Base-by-base conservation (phyloP, 2,329 filamentous ascomycete species). In the Colletotrichum agaves region DNA sequence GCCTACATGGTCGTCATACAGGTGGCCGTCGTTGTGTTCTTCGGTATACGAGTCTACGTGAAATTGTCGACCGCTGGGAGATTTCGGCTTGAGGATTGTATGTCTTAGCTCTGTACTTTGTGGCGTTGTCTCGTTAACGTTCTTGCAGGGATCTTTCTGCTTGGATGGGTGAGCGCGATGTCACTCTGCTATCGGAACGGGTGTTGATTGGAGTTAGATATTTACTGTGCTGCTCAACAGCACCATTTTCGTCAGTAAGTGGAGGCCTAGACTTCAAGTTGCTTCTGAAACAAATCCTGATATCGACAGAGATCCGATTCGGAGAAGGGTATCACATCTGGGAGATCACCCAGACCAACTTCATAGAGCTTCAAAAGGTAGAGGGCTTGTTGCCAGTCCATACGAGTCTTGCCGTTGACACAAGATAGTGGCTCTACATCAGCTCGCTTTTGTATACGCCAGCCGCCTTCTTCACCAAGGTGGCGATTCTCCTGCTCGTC, bases 401-500 rank as follows among this genome's bases (percentile, higher is more conserved):
- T 7, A 2, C 19, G 27, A 37, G n/a, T 21, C 3, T n/a, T 12
- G 4, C 12, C 23, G 37, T 41, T 63, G 15, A 67, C 19, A 43
- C 19, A 5, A 46, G 33, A 23, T 44, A 73, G 74, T 73, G 73
- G 74, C 60, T 75, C 12, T 74, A 77, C 37, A 71, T 71, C 43
- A 69, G 73, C 60, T 71, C 72, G 5, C 60, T 77, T 17, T n/a
- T 74, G 12, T 77, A 77, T 66, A 74, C 72, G 15, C 75, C 75
- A 17, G 70, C 75, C 10, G 71, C 75, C 0, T 77, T 70, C 69
- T 73, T 74, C 58, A 75, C 73, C 41, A 77, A 79, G 68, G 62
- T 73, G 17, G 74, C 77, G 8, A 70, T 76, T 17, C 69, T 76
- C 41, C 69, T 79, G 5, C 69, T 78, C 41, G 75, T 76, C 12